Evolutionary conservation across 2,329 filamentous ascomycete genomes (phyloP).

Genomic region (Cytospora leucostoma): DNA sequence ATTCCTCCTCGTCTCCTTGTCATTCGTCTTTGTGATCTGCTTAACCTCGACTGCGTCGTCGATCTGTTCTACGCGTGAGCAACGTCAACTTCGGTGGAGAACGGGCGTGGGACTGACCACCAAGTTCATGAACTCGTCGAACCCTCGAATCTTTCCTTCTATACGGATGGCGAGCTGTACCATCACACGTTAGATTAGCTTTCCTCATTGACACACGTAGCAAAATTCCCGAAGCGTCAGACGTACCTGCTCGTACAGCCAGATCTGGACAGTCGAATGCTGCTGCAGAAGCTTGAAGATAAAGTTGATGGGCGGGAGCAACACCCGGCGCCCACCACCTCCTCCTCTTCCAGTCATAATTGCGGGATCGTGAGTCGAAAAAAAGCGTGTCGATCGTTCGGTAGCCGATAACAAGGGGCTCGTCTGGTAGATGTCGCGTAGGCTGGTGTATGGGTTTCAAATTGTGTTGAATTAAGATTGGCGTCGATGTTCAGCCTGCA

Average conservation of each 20-base stretch:
- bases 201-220: not conserved
- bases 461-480: conserved; percentile 3
- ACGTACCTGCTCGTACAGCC: conserved; percentile 82
- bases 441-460: not conserved
- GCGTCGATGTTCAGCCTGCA: not conserved
- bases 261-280: conserved; percentile 50
- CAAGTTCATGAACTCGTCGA: conserved; percentile 99
- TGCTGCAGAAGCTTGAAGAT: conserved; percentile 87
- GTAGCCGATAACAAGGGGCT: not conserved
- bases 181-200: conserved; percentile 3
- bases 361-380: conserved; percentile 14
- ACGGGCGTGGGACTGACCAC: conserved; percentile 38
- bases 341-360: conserved; percentile 62
- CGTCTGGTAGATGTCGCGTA: not conserved
- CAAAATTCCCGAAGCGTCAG: not conserved
- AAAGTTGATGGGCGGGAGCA: conserved; percentile 72
- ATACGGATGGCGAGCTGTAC: conserved; percentile 75
- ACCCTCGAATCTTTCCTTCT: conserved; percentile 94
- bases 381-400: not conserved
- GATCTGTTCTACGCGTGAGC: conserved; percentile 43
- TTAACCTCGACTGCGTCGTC: conserved; percentile 95
- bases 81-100: not conserved
- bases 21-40: conserved; percentile 75
- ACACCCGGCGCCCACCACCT: conserved; percentile 60
- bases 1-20: conserved; percentile 70